Percentiles rank a stretch among this genome's conserved stretches.
Conservation (phyloP, 768 basidiomycete genomes). For the Rhizopogon vesiculosus region DNA sequence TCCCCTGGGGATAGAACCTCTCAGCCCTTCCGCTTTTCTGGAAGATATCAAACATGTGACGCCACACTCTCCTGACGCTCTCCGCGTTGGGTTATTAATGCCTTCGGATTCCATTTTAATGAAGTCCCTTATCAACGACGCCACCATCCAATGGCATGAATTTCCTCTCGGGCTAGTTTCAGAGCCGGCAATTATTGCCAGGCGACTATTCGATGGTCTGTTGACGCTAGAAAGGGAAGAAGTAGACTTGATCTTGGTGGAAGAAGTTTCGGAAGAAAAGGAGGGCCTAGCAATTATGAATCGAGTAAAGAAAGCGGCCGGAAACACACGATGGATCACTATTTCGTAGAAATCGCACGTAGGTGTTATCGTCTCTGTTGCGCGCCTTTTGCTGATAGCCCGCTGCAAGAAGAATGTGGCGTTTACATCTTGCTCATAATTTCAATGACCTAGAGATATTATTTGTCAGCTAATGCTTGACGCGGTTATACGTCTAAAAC, state of each 20-base stretch:
- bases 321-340: conserved; percentile 38
- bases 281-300: conserved; percentile 97
- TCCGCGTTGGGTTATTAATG: conserved; percentile 64
- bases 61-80: not conserved
- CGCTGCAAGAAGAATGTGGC: not conserved
- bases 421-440: not conserved
- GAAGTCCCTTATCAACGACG: conserved; percentile 19
- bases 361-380: not conserved
- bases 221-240: conserved; percentile 72
- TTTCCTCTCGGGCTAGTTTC: conserved; percentile 46
- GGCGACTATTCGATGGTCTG: conserved; percentile 82
- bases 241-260: conserved; percentile 80
- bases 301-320: conserved; percentile 84
- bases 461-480: too few species aligned
- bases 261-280: conserved; percentile 73
- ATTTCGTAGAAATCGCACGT: conserved; percentile 4
- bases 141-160: conserved; percentile 50
- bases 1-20: conserved; percentile 28
- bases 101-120: conserved; percentile 51
- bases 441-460: not conserved
- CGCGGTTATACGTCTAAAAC: not conserved
- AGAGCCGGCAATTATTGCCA: conserved; percentile 67
- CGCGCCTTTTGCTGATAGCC: not conserved
- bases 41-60: conserved; percentile 33
- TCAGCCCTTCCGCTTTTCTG: conserved; percentile 34